Evolutionary conservation across 2,329 filamentous ascomycete species (phyloP).

Genomic region (Penicillium sp.): DNA sequence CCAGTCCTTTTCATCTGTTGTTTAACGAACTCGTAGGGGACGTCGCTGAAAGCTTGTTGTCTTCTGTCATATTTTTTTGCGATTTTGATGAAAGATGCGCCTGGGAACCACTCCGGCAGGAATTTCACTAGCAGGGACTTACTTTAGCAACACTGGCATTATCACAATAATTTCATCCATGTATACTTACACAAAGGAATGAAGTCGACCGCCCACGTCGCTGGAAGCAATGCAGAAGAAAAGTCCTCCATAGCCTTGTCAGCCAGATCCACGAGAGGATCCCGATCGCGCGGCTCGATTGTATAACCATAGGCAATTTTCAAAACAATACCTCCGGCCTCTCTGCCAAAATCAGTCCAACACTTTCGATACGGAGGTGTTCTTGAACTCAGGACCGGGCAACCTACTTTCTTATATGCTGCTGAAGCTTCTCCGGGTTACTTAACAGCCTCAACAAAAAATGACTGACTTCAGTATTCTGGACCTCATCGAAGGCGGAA

Average conservation of each 20-base stretch:
- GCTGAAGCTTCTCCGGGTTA: conserved; percentile 38
- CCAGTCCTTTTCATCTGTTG: conserved; percentile 38
- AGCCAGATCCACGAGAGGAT: conserved; percentile 43
- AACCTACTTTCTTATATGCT: conserved; percentile 41
- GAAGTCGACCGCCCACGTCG: conserved; percentile 49
- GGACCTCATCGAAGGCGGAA: conserved; percentile 41
- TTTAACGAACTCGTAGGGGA: conserved; percentile 48
- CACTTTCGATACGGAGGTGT: too few species aligned
- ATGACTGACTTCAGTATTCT: conserved; percentile 47
- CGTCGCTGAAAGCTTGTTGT: conserved; percentile 30
- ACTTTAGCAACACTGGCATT: neutral
- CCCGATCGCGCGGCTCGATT: conserved; percentile 23
- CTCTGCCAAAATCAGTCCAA: conserved; percentile 19
- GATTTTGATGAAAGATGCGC: conserved; percentile 45
- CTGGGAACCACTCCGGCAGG: conserved; percentile 50
- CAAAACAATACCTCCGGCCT: conserved; percentile 43
- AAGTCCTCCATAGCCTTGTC: conserved; percentile 46
- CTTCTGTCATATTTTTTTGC: conserved; percentile 37
- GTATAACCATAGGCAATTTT: conserved; percentile 42
- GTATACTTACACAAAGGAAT: conserved; percentile 36
- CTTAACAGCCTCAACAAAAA: conserved; percentile 48
- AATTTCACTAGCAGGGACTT: conserved; percentile 25
- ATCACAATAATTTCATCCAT: neutral
- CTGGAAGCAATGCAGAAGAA: conserved; percentile 42
- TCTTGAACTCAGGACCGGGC: neutral